A percentile compares a stretch with the other conserved stretches of the same genome.
Conservation (phyloP, 495 filamentous ascomycete genomes). For the Coniosporium apollinis region DNA sequence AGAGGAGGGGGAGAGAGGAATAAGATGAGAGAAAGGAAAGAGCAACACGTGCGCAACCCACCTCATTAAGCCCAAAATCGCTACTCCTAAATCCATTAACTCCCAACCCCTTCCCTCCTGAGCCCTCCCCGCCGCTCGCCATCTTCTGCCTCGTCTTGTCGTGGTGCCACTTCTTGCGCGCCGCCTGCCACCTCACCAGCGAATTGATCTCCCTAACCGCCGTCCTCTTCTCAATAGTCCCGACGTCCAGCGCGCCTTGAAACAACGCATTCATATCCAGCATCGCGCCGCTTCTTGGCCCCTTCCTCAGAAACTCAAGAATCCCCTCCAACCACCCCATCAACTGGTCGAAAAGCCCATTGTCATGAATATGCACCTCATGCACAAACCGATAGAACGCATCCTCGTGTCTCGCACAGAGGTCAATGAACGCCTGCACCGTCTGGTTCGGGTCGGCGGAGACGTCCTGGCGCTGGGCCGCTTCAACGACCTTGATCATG, state of each 20-base stretch:
- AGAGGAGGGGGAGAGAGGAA: not conserved
- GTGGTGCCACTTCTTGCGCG: slow-evolving; percentile 88
- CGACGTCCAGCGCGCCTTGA: slow-evolving; percentile 51
- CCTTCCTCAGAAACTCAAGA: slow-evolving; percentile 76
- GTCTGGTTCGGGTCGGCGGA: slow-evolving; percentile 94
- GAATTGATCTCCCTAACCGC: slow-evolving; percentile 69
- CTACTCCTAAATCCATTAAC: slow-evolving; percentile 44
- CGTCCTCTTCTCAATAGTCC: slow-evolving; percentile 47
- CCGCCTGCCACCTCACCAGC: slow-evolving; percentile 85
- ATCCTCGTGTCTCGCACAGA: slow-evolving; percentile 85
- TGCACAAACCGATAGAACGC: slow-evolving; percentile 99
- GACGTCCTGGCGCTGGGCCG: slow-evolving; percentile 78
- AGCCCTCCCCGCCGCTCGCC: slow-evolving; percentile 43
- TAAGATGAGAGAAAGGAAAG: not conserved
- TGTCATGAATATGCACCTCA: slow-evolving; percentile 95
- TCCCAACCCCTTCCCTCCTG: slow-evolving; percentile 26
- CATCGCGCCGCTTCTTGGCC: slow-evolving; percentile 55
- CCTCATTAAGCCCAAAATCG: slow-evolving; percentile 81
- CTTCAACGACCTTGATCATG: slow-evolving; percentile 73
- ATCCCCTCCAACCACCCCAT: slow-evolving; percentile 99
- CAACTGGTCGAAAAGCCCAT: slow-evolving; percentile 84
- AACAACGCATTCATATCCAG: slow-evolving; percentile 91
- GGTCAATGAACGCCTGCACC: slow-evolving; percentile 95
- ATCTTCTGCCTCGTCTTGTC: slow-evolving; percentile 98
- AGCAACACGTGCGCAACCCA: slow-evolving; percentile 20